phyloP scores from a whole-genome alignment of 148 eudicot species.

The Silene conica region DNA sequence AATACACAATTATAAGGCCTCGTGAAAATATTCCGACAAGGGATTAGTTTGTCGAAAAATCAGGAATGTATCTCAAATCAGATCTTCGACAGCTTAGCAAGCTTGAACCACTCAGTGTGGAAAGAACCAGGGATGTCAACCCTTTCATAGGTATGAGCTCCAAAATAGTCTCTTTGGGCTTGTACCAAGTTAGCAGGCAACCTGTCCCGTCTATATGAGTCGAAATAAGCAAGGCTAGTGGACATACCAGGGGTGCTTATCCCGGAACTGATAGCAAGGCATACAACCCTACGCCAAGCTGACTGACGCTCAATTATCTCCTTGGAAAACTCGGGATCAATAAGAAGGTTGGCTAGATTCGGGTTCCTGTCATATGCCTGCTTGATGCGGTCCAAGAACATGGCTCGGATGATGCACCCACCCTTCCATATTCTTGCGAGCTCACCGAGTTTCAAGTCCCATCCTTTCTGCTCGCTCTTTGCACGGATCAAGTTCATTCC shows the following conservation, averaged over 20 bases:
- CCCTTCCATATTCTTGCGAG: slow-evolving; percentile 97
- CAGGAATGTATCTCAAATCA: slow-evolving; percentile 26
- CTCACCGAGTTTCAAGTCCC: slow-evolving; percentile 77
- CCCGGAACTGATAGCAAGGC: slow-evolving; percentile 72
- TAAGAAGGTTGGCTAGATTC: slow-evolving; percentile 69
- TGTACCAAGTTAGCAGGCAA: slow-evolving; percentile 90
- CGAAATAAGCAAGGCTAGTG: slow-evolving; percentile 93
- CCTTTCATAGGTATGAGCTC: slow-evolving; percentile 95
- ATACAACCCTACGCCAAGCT: slow-evolving; percentile 81
- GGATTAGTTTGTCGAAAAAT: neutral
- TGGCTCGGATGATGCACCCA: slow-evolving; percentile 85
- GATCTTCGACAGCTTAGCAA: slow-evolving; percentile 57
- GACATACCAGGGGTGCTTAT: slow-evolving; percentile 94
- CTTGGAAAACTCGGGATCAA: slow-evolving; percentile 79
- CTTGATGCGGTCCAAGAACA: slow-evolving; percentile 89
- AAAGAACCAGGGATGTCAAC: slow-evolving; percentile 66
- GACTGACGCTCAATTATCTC: slow-evolving; percentile 76
- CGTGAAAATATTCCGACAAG: slow-evolving; percentile 7
- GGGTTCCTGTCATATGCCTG: slow-evolving; percentile 80
- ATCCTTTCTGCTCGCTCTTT: slow-evolving; percentile 72
- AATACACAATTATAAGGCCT: slow-evolving; percentile 5
- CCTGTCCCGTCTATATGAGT: slow-evolving; percentile 74
- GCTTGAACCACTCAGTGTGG: slow-evolving; percentile 93
- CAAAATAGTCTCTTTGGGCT: slow-evolving; percentile 91
- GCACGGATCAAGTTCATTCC: slow-evolving; percentile 92